A percentile compares a stretch with the other conserved stretches of the same genome.
These are phyloP conservation scores for Oryza longistaminata DNA, from an alignment of 176 grass and related monocot genomes.

Conservation along the genomic window DNA sequence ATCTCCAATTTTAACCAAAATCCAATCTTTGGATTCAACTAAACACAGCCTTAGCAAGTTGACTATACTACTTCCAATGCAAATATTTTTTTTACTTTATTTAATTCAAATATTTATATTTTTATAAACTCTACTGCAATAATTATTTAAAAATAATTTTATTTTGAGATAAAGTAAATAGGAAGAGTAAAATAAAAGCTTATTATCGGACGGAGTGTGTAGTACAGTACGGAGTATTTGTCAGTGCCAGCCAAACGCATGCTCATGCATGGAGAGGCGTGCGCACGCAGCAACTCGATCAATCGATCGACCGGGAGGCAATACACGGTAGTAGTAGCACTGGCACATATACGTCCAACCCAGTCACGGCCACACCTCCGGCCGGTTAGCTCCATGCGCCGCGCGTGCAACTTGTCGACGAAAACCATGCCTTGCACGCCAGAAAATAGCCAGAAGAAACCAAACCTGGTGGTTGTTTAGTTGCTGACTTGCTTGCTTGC, in stretches of 20 bases:
- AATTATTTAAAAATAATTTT: too few relatives aligned
- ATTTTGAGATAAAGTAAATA: too few relatives aligned
- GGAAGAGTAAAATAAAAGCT: too few relatives aligned
- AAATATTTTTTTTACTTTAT: too few relatives aligned
- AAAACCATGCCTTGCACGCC: slow-evolving; percentile 4
- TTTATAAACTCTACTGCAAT: too few relatives aligned
- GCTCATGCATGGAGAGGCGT: background rate
- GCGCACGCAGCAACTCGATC: background rate
- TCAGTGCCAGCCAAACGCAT: background rate
- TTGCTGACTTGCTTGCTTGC: background rate
- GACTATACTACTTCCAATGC: too few relatives aligned
- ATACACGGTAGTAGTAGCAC: background rate
- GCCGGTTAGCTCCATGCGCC: background rate
- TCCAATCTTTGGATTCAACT: too few relatives aligned
- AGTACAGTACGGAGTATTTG: too few relatives aligned
- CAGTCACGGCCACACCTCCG: background rate
- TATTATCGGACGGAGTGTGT: too few relatives aligned
- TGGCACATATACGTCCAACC: background rate
- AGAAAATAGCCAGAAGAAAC: background rate
- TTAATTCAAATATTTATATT: too few relatives aligned
- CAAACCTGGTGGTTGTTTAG: background rate
- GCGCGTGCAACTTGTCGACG: background rate
- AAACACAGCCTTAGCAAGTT: too few relatives aligned
- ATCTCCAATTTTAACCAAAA: too few relatives aligned
- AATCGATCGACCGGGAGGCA: background rate